phyloP scores from a whole-genome alignment of 2,329 filamentous ascomycete species.

The Thelonectria olida region DNA sequence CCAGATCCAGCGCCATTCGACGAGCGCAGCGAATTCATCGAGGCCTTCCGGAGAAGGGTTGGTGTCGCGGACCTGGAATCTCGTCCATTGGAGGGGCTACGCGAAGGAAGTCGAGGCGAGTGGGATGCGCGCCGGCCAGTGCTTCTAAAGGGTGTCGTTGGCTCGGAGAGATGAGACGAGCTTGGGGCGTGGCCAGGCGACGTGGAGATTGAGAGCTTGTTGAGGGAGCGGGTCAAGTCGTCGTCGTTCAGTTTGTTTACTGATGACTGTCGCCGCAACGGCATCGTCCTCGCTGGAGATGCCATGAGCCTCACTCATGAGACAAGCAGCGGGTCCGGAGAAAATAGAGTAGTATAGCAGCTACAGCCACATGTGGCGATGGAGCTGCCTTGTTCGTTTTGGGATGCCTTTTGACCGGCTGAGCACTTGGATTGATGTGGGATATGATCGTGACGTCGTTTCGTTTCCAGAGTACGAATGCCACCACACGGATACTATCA shows the following conservation, averaged over 20 bases:
- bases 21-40: slow-evolving; percentile 65
- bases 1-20: slow-evolving; percentile 50
- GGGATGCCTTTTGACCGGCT: neutral
- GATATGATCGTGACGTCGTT: slow-evolving; percentile 22
- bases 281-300: slow-evolving; percentile 39
- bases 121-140: slow-evolving; percentile 46
- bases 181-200: slow-evolving; percentile 41
- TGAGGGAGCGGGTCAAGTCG: slow-evolving; percentile 53
- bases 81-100: slow-evolving; percentile 53
- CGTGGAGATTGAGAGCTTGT: slow-evolving; percentile 54
- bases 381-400: slow-evolving; percentile 14
- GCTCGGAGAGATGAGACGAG: slow-evolving; percentile 48
- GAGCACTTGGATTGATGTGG: slow-evolving; percentile 12
- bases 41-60: slow-evolving; percentile 63
- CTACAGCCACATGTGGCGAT: slow-evolving; percentile 6
- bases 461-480: neutral
- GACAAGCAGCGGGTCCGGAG: slow-evolving; percentile 18
- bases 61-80: slow-evolving; percentile 60
- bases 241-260: slow-evolving; percentile 42
- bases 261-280: slow-evolving; percentile 48
- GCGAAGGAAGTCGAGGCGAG: slow-evolving; percentile 47
- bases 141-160: slow-evolving; percentile 49
- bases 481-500: neutral
- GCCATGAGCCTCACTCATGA: slow-evolving; percentile 40
- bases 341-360: neutral